These are phyloP conservation scores for Viridothelium virens DNA, from an alignment of 495 filamentous ascomycete genomes.

Conservation along the genomic window DNA sequence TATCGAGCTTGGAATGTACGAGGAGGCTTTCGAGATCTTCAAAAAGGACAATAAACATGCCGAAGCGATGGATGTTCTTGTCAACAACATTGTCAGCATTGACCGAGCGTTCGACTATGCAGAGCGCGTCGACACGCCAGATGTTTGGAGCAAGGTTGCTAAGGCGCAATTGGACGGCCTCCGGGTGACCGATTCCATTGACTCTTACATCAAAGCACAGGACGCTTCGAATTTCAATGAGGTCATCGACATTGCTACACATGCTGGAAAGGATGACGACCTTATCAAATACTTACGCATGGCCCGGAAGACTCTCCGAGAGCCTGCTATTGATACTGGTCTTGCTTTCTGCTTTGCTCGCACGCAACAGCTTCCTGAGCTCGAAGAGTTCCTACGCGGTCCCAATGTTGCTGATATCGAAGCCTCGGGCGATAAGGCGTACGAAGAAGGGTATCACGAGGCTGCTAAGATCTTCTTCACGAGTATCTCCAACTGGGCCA, in stretches of 20 bases:
- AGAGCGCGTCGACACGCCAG: constrained; percentile 86
- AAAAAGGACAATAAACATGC: constrained; percentile 91
- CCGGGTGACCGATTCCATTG: constrained; percentile 84
- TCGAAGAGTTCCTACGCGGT: constrained; percentile 91
- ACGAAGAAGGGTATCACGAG: constrained; percentile 87
- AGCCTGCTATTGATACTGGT: constrained; percentile 87
- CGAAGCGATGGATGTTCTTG: constrained; percentile 81
- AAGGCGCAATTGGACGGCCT: constrained; percentile 98
- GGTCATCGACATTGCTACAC: constrained; percentile 92
- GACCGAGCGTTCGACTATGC: constrained; percentile 95
- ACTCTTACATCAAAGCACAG: constrained; percentile 91
- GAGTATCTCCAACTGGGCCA: constrained; percentile 99
- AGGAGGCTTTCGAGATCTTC: constrained; percentile 97
- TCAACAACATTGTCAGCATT: constrained; percentile 97
- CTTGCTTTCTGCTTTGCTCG: constrained; percentile 91
- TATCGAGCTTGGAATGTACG: constrained; percentile 86
- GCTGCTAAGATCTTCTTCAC: constrained; percentile 98
- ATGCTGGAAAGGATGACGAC: constrained; percentile 96
- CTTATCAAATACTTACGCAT: constrained; percentile 94
- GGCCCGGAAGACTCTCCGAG: constrained; percentile 92
- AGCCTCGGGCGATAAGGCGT: constrained; percentile 94
- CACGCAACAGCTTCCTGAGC: constrained; percentile 80
- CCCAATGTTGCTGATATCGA: constrained; percentile 95
- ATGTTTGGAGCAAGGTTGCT: constrained; percentile 98
- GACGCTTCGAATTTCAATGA: constrained; percentile 91